Evolutionary conservation across 2,329 filamentous ascomycete genomes (phyloP), one percentile per base, ranked within the genome.

Genomic region (Thelonectria blattea): DNA sequence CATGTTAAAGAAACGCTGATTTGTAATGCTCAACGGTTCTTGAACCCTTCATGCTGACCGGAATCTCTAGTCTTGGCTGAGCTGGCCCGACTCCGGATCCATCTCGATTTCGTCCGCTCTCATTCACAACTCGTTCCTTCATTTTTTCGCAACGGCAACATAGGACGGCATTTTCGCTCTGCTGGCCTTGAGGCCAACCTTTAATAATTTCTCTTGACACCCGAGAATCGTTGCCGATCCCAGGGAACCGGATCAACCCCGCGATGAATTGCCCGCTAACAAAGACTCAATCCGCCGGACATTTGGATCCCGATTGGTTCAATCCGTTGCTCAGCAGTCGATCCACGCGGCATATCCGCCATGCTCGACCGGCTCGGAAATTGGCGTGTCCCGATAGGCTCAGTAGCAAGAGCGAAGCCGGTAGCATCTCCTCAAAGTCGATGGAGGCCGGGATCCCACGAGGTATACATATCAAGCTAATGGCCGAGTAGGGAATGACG

Each of bases 351-450:
- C 45, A 51, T 56, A 43, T 56, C 54, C 47, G 54, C 47, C 34
- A 42, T 24, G 34, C 37, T 20, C 17, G 39, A 17, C 17, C 37
- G 22, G 39, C 54, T 24, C 46, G 39, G 54, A 41, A 39, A 51
- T 27, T 5, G 47, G 49, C 20, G 46, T 32, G 24, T 56, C 48
- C 54, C 47, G 54, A 56, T 50, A 56, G 54, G 54, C 41, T 37
- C 14, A 9, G 17, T 11, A 17, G 17, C 2, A 22, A n/a, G n/a
- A 50, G 39, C 34, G 11, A 56, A 45, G 17, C 32, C 27, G 46
- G 41, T 41, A 37, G 47, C 47, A 18, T 18, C 30, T 37, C 27
- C 41, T 43, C n/a, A 20, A 17, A 3, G 5, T 17, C 30, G 24
- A 10, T 27, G 47, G 15, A 18, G 37, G 41, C n/a, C 37, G 22